These are phyloP conservation scores for Candida xyloterini DNA, from an alignment of 805 yeast genomes.

Conservation along the genomic window DNA sequence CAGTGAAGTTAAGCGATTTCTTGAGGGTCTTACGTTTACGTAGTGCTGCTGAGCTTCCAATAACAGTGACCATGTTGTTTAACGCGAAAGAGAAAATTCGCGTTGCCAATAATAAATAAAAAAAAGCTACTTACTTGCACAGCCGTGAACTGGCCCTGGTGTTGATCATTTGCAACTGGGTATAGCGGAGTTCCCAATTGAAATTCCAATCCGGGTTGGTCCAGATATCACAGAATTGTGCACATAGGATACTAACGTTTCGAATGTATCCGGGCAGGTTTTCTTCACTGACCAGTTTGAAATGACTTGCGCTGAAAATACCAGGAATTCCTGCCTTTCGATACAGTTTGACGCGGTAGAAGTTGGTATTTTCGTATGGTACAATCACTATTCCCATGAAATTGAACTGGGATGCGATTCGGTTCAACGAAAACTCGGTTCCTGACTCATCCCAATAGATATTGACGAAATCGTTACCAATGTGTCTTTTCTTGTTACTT, in stretches of 20 bases:
- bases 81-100: slow-evolving; percentile 6
- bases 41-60: slow-evolving; percentile 26
- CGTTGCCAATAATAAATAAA: slow-evolving; percentile 4
- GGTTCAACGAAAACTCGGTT: slow-evolving; percentile 62
- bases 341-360: slow-evolving; percentile 61
- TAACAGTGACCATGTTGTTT: slow-evolving; percentile 15
- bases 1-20: slow-evolving; percentile 79
- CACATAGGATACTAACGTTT: slow-evolving; percentile 61
- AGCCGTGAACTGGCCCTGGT: slow-evolving; percentile 1
- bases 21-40: slow-evolving; percentile 78
- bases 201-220: slow-evolving; percentile 56
- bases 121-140: neutral
- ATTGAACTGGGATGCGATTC: slow-evolving; percentile 69
- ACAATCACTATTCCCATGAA: slow-evolving; percentile 76
- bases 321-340: slow-evolving; percentile 73
- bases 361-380: slow-evolving; percentile 39
- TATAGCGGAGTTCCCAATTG: slow-evolving; percentile 67
- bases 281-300: slow-evolving; percentile 62
- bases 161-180: slow-evolving; percentile 41
- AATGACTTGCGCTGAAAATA: slow-evolving; percentile 70
- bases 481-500: slow-evolving; percentile 72
- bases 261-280: slow-evolving; percentile 64
- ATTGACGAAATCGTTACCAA: slow-evolving; percentile 82
- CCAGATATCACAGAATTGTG: slow-evolving; percentile 76
- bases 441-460: slow-evolving; percentile 79